phyloP scores from a whole-genome alignment of 208 protist genomes.

The Acanthamoeba culbertsoni region DNA sequence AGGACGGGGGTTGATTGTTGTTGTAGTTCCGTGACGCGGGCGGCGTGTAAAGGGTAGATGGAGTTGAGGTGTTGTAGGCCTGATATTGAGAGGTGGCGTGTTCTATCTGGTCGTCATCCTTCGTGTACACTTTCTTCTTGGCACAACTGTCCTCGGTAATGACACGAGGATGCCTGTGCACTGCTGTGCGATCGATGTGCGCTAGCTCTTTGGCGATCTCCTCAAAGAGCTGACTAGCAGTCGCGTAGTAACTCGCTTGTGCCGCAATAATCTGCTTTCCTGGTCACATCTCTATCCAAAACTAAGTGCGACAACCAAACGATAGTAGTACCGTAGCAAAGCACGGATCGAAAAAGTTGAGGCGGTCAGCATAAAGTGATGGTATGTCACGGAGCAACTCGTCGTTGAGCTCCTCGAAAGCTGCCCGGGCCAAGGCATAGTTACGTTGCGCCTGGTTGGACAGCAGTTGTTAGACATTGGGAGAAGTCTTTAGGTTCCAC shows the following conservation, averaged over 20 bases:
- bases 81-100: slow-evolving; percentile 8
- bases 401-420: slow-evolving; percentile 31
- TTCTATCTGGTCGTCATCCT: slow-evolving; percentile 26
- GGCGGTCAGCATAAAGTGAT: slow-evolving; percentile 21
- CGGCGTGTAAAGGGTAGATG: background rate
- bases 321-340: background rate
- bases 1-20: background rate
- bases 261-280: background rate
- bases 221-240: background rate
- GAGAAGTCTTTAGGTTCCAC: background rate
- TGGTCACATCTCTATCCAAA: background rate
- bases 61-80: slow-evolving; percentile 21
- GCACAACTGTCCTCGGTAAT: slow-evolving; percentile 3
- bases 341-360: slow-evolving; percentile 16
- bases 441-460: slow-evolving; percentile 16
- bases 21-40: too few relatives aligned
- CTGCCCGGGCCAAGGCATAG: slow-evolving; percentile 1
- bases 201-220: background rate
- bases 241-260: slow-evolving; percentile 18
- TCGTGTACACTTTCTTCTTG: slow-evolving; percentile 48
- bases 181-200: slow-evolving; percentile 37
- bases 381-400: slow-evolving; percentile 21
- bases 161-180: slow-evolving; percentile 47
- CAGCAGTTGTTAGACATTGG: background rate
- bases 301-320: background rate